Evolutionary conservation across 2,329 filamentous ascomycete genomes (phyloP).

Genomic region (Dryadomyces quercivorus): DNA sequence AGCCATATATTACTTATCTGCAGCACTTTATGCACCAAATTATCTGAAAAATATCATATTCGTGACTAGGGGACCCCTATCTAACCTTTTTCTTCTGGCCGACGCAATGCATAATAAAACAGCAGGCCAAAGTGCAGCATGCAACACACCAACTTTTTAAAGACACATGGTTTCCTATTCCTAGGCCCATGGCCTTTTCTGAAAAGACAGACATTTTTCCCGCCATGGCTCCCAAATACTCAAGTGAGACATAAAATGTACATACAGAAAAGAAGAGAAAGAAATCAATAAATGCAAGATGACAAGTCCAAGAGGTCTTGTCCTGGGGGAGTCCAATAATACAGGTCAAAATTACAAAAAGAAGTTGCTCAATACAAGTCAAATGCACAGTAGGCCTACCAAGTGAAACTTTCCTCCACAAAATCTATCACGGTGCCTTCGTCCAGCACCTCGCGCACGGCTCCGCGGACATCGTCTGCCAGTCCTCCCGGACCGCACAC

Average conservation of each 20-base stretch:
- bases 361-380: neutral
- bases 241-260: neutral
- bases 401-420: conserved; percentile 65
- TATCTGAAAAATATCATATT: neutral
- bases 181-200: neutral
- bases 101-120: too few species aligned
- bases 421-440: conserved; percentile 55
- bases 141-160: too few species aligned
- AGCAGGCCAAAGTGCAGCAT: too few species aligned
- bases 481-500: conserved; percentile 66
- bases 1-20: too few species aligned
- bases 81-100: too few species aligned
- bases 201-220: neutral
- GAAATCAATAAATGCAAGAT: neutral
- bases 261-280: neutral
- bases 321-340: neutral
- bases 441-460: conserved; percentile 52
- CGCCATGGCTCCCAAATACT: neutral
- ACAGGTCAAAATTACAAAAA: too few species aligned
- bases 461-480: conserved; percentile 62
- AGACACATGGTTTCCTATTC: neutral
- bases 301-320: neutral
- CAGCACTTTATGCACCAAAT: neutral
- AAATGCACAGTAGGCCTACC: conserved; percentile 25
- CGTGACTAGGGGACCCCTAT: too few species aligned